Percentiles rank a stretch among this genome's conserved stretches.
phyloP scores from a whole-genome alignment of 805 yeast genomes.

The Tetrapisispora iriomotensis region DNA sequence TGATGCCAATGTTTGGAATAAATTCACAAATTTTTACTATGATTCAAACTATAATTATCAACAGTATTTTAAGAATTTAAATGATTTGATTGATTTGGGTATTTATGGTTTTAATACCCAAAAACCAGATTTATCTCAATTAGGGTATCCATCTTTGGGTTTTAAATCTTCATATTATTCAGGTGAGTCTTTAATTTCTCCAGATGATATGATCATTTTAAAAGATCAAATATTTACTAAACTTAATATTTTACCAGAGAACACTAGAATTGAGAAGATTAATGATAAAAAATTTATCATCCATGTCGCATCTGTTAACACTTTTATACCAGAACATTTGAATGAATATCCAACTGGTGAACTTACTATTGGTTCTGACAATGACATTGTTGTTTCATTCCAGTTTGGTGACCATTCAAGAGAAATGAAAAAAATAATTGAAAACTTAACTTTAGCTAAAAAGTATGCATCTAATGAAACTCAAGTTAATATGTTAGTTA shows the following conservation, averaged over 20 bases:
- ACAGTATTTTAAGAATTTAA: slow-evolving; percentile 13
- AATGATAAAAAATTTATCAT: slow-evolving; percentile 42
- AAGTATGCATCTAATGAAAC: slow-evolving; percentile 63
- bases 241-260: slow-evolving; percentile 46
- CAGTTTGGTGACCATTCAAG: slow-evolving; percentile 68
- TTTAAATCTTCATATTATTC: slow-evolving; percentile 69
- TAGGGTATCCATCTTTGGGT: slow-evolving; percentile 74
- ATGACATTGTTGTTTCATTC: slow-evolving; percentile 39
- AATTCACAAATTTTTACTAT: background rate
- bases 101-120: slow-evolving; percentile 41
- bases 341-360: slow-evolving; percentile 40
- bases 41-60: slow-evolving; percentile 1
- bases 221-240: slow-evolving; percentile 33
- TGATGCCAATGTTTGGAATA: slow-evolving; percentile 2
- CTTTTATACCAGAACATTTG: slow-evolving; percentile 22
- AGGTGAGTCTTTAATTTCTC: slow-evolving; percentile 35
- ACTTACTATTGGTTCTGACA: slow-evolving; percentile 24
- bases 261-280: slow-evolving; percentile 61
- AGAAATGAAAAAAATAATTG: slow-evolving; percentile 54
- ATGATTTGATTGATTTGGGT: slow-evolving; percentile 35
- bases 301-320: slow-evolving; percentile 61
- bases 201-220: slow-evolving; percentile 54
- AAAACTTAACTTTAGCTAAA: slow-evolving; percentile 46
- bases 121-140: slow-evolving; percentile 32
- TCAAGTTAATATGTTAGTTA: slow-evolving; percentile 54